A percentile compares a stretch with the other conserved stretches of the same genome.
phyloP scores from a whole-genome alignment of 768 basidiomycete species.

The Boletus vermiculosoides region DNA sequence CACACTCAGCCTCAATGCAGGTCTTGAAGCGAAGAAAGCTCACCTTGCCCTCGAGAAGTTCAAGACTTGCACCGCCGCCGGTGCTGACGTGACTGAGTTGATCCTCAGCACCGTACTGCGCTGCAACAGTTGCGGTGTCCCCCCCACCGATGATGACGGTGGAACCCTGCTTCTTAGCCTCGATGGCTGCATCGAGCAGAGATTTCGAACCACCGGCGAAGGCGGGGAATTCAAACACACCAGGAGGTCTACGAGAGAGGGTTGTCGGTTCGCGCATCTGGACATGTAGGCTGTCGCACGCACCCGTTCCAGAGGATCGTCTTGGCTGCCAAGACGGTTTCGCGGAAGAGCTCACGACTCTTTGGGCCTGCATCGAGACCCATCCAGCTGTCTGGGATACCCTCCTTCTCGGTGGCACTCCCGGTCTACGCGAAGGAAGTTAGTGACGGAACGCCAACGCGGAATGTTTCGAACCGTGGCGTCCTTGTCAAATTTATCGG shows the following conservation, averaged over 20 bases:
- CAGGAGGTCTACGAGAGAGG: conserved; percentile 69
- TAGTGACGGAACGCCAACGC: not conserved
- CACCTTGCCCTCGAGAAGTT: conserved; percentile 98
- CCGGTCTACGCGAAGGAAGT: conserved; percentile 49
- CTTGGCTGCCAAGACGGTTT: conserved; percentile 83
- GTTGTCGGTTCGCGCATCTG: not conserved
- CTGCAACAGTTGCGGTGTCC: conserved; percentile 94
- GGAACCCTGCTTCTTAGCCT: conserved; percentile 81
- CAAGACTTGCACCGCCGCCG: conserved; percentile 90
- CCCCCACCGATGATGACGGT: conserved; percentile 96
- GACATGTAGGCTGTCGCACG: conserved; percentile 20
- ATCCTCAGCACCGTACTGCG: conserved; percentile 80
- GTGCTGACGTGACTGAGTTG: conserved; percentile 96
- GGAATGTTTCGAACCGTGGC: conserved; percentile 55
- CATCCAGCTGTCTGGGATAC: conserved; percentile 93
- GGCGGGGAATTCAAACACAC: conserved; percentile 94
- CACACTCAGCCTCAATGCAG: conserved; percentile 14
- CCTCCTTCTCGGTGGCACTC: conserved; percentile 72
- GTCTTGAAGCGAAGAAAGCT: conserved; percentile 12
- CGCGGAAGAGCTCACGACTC: conserved; percentile 74
- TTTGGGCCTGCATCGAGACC: conserved; percentile 91
- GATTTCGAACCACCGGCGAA: conserved; percentile 85
- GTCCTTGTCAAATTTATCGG: conserved; percentile 93
- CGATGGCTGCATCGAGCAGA: conserved; percentile 81
- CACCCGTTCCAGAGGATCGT: conserved; percentile 98